Evolutionary conservation across 306 rosid species (phyloP).

Genomic region (Cercis canadensis): DNA sequence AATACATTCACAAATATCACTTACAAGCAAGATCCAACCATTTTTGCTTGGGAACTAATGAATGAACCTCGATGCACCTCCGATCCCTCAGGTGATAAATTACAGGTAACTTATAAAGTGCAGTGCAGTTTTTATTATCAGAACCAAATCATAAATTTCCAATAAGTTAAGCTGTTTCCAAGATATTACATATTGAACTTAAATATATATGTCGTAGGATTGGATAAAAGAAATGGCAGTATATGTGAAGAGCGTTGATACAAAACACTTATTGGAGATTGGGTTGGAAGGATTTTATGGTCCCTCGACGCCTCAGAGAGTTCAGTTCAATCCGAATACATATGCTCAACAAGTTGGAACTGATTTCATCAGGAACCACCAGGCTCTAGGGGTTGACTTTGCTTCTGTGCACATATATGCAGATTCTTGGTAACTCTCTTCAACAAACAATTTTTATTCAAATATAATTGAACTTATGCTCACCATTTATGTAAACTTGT

Average conservation of each 20-base stretch:
- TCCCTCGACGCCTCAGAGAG: constrained; percentile 79
- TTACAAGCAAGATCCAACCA: constrained; percentile 93
- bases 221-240: constrained; percentile 97
- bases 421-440: constrained; percentile 76
- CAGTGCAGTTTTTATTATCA: constrained; percentile 1
- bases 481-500: neutral
- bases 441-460: neutral
- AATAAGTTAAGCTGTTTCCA: neutral
- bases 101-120: constrained; percentile 88
- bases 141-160: neutral
- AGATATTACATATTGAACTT: neutral
- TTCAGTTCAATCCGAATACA: constrained; percentile 83
- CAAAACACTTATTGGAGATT: constrained; percentile 87
- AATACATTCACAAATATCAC: constrained; percentile 77
- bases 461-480: neutral
- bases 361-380: constrained; percentile 92
- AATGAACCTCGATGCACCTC: constrained; percentile 92
- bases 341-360: constrained; percentile 93
- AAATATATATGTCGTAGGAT: constrained; percentile 49
- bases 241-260: constrained; percentile 82
- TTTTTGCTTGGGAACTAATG: constrained; percentile 96
- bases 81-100: constrained; percentile 73
- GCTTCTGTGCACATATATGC: constrained; percentile 95
- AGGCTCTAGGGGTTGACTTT: constrained; percentile 87
- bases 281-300: constrained; percentile 97